phyloP scores from a whole-genome alignment of 202 grass and related monocot species.

The Sporobolus alterniflorus region DNA sequence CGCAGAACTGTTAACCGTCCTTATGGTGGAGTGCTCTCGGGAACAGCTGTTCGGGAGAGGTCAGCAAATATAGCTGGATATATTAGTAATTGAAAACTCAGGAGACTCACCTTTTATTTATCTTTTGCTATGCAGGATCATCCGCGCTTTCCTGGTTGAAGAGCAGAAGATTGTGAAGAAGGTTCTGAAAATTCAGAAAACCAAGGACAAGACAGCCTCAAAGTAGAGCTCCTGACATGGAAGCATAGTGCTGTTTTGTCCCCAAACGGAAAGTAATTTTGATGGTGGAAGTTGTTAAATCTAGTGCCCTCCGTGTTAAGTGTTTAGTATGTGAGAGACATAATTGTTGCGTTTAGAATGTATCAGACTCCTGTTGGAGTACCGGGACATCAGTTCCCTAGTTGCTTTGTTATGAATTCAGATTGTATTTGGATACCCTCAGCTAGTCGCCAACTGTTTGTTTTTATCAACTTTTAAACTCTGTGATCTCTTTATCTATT shows the following conservation, averaged over 20 bases:
- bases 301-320: conserved; percentile 21
- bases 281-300: conserved; percentile 35
- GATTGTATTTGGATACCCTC: not conserved
- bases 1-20: conserved; percentile 81
- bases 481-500: not conserved
- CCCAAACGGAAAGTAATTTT: conserved; percentile 35
- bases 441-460: not conserved
- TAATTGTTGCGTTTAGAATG: no score
- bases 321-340: conserved; percentile 54
- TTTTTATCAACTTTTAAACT: not conserved
- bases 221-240: conserved; percentile 57
- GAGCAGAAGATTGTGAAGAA: conserved; percentile 94
- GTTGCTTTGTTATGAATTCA: no score
- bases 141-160: conserved; percentile 77
- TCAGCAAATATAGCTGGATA: conserved; percentile 35
- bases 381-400: no score
- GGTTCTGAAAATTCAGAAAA: conserved; percentile 88
- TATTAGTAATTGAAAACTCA: not conserved
- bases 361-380: no score
- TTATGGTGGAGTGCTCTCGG: conserved; percentile 84
- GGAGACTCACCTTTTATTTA: not conserved
- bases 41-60: conserved; percentile 82
- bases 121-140: conserved; percentile 57
- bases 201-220: conserved; percentile 68
- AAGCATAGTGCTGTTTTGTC: conserved; percentile 38